These are phyloP conservation scores for Exophiala aquamarina DNA, from an alignment of 2,329 filamentous ascomycete species.

Conservation along the genomic window DNA sequence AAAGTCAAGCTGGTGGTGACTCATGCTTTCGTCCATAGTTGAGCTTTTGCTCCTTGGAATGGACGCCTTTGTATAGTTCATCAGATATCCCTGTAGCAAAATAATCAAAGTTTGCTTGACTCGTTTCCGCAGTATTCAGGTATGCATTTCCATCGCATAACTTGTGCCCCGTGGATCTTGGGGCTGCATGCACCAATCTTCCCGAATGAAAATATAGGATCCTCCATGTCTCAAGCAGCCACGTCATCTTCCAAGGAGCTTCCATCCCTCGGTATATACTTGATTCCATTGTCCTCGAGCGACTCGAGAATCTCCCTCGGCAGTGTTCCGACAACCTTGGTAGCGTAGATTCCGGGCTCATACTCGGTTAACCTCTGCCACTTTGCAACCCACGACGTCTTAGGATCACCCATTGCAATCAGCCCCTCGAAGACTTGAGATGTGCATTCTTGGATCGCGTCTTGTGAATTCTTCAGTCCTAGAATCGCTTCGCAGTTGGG, in stretches of 20 bases:
- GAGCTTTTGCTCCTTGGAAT: too few relatives aligned
- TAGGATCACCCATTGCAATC: conserved; percentile 80
- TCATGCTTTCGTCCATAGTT: too few relatives aligned
- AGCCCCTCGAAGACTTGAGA: conserved; percentile 94
- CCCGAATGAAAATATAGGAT: background rate
- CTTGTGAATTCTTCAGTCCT: conserved; percentile 73
- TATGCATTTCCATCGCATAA: too few relatives aligned
- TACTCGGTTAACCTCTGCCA: conserved; percentile 92
- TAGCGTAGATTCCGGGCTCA: conserved; percentile 85
- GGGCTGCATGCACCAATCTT: too few relatives aligned
- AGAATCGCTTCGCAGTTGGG: conserved; percentile 96
- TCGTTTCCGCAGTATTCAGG: too few relatives aligned
- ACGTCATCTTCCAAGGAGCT: conserved; percentile 46
- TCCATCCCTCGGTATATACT: conserved; percentile 58
- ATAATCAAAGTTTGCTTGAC: too few relatives aligned
- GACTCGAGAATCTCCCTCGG: conserved; percentile 57
- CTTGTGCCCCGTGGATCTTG: too few relatives aligned
- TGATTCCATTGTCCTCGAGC: conserved; percentile 60
- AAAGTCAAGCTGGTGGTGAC: too few relatives aligned
- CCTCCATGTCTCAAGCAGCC: conserved; percentile 12
- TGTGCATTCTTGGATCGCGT: conserved; percentile 88
- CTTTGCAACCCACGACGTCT: conserved; percentile 88
- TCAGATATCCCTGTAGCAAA: too few relatives aligned
- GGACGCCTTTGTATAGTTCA: too few relatives aligned
- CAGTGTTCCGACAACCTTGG: conserved; percentile 80